Base-by-base conservation (phyloP, 495 filamentous ascomycete species). In the Talaromyces borbonicus region DNA sequence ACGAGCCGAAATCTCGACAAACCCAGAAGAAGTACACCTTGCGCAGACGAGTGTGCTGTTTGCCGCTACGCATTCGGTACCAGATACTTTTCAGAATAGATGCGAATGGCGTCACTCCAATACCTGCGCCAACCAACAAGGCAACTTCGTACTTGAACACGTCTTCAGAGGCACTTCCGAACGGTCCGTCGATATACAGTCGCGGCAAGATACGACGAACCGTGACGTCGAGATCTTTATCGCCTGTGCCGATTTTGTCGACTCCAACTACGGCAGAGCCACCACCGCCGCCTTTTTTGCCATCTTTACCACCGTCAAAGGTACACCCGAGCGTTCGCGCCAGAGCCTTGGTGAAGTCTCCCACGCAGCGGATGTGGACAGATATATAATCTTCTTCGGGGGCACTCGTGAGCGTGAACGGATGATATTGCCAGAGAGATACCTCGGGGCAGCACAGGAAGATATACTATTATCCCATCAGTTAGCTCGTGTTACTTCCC, bases 11-110 rank as follows among this genome's bases (percentile, higher is more conserved):
- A 56, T 87, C 83, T 58, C 81, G 68, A 69, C 84, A 85, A 54
- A 87, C 75, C 84, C 84, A 89, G 71, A 87, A 86, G 66, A 89
- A 87, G 67, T 87, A 89, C 25, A 89, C 82, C 60, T 87, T 89
- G 46, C 80, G 69, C 24, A 89, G 70, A 24, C 79, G 68, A 14
- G 81, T 86, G 62, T 79, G 79, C 63, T 84, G 77, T 59, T 83
- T 76, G 9, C 83, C 81, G 61, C 81, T 85, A 69, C 85, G 86
- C 75, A 84, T 84, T n/a, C 83, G 73, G 60, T 87, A 89, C 84
- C 84, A 89, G 61, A 89, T 85, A 46, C 80, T 85, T 68, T 89
- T 89, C 54, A 89, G 71, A 51, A 92, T 92, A 14, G 81, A 74
- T 6, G 87, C 87, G 84, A 87, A 93, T 3, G 87, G 87, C 12